Conservation (phyloP, 257 asterid genomes). For the Gentiana dahurica region DNA sequence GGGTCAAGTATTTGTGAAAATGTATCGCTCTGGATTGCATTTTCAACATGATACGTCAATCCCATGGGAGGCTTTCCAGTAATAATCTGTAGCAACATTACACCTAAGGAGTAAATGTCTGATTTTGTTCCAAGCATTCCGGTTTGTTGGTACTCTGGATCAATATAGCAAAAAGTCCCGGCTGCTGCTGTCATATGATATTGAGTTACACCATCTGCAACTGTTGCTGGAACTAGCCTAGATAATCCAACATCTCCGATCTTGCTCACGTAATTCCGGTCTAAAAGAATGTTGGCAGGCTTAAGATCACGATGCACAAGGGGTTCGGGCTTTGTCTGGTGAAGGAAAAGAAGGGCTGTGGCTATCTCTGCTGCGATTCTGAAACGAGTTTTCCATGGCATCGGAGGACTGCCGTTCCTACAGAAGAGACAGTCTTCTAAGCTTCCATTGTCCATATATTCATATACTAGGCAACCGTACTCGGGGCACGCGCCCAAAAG, state of each 20-base stretch:
- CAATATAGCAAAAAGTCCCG: slow-evolving; percentile 96
- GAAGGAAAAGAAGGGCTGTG: slow-evolving; percentile 83
- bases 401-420: slow-evolving; percentile 36
- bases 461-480: slow-evolving; percentile 90
- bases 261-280: slow-evolving; percentile 71
- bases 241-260: slow-evolving; percentile 87
- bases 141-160: slow-evolving; percentile 89
- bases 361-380: slow-evolving; percentile 83
- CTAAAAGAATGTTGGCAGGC: slow-evolving; percentile 83
- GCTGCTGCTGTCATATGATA: slow-evolving; percentile 85
- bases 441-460: slow-evolving; percentile 80
- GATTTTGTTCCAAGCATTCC: slow-evolving; percentile 86
- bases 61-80: slow-evolving; percentile 81
- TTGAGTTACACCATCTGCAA: slow-evolving; percentile 50
- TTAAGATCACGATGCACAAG: slow-evolving; percentile 92
- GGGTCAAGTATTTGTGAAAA: slow-evolving; percentile 53
- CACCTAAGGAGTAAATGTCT: slow-evolving; percentile 70
- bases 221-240: slow-evolving; percentile 61
- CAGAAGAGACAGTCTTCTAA: slow-evolving; percentile 71
- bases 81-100: slow-evolving; percentile 55
- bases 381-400: slow-evolving; percentile 62
- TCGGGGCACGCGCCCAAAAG: slow-evolving; percentile 91
- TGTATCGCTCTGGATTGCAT: slow-evolving; percentile 49
- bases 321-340: slow-evolving; percentile 76
- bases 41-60: slow-evolving; percentile 44